These are phyloP conservation scores for Dioscorea dumetorum DNA, from an alignment of 106 monocot species.

Conservation along the genomic window DNA sequence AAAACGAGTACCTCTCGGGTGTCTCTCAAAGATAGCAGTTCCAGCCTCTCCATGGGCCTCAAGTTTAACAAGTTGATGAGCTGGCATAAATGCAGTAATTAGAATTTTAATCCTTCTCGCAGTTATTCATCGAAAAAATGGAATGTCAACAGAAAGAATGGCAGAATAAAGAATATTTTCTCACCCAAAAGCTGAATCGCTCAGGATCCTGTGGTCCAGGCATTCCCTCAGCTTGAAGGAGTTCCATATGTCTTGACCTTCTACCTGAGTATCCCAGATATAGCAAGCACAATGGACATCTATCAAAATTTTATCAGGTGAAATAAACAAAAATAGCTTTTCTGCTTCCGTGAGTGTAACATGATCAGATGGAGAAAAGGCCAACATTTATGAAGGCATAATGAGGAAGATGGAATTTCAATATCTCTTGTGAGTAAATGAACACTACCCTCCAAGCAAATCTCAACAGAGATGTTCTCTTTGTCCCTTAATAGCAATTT, in stretches of 20 bases:
- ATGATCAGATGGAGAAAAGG: neutral
- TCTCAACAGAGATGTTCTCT: too few species aligned
- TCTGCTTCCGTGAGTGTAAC: neutral
- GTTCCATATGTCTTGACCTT: constrained; percentile 45
- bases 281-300: neutral
- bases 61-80: constrained; percentile 57
- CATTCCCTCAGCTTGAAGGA: constrained; percentile 54
- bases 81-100: constrained; percentile 22
- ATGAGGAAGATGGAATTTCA: neutral
- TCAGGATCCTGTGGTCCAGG: constrained; percentile 73
- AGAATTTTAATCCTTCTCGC: neutral
- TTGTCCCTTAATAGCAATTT: too few species aligned
- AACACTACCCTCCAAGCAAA: neutral
- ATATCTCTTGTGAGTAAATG: neutral
- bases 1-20: constrained; percentile 54
- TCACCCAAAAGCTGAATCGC: constrained; percentile 88
- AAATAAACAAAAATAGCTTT: neutral
- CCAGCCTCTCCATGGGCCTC: constrained; percentile 58
- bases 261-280: constrained; percentile 34
- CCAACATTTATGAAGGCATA: neutral
- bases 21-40: constrained; percentile 59
- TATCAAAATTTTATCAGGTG: neutral
- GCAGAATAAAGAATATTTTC: neutral
- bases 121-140: neutral
- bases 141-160: neutral